Evolutionary conservation across 2,329 filamentous ascomycete genomes (phyloP).

Genomic region (Byssoonygena ceratinophila): DNA sequence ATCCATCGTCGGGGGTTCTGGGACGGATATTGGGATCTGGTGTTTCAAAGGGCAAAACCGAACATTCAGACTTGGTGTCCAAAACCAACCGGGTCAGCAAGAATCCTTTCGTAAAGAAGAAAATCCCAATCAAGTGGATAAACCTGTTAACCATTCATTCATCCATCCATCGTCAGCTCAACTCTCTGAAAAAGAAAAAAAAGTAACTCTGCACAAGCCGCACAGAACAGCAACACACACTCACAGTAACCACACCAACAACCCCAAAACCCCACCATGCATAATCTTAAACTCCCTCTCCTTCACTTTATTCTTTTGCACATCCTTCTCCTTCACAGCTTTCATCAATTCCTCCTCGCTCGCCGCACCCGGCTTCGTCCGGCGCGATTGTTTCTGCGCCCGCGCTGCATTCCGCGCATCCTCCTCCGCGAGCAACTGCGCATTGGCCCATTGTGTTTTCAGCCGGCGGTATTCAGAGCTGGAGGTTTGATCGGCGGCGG

Average conservation of each 20-base stretch:
- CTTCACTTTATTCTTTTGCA: conserved; percentile 22
- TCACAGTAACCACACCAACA: conserved; percentile 35
- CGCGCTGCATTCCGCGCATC: conserved; percentile 15
- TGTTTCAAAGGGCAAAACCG: conserved; percentile 53
- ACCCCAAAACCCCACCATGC: conserved; percentile 30
- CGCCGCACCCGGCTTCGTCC: conserved; percentile 5
- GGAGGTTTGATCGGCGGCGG: not conserved
- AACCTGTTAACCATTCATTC: conserved; percentile 39
- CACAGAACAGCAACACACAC: conserved; percentile 15
- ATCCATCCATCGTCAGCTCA: not conserved
- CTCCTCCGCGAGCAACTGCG: conserved; percentile 17
- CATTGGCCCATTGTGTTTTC: conserved; percentile 19
- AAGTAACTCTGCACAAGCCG: not conserved
- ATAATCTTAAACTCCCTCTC: conserved; percentile 32
- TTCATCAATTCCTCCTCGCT: conserved; percentile 16
- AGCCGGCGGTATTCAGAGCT: conserved; percentile 16
- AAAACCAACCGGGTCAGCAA: conserved; percentile 76
- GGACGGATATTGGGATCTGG: conserved; percentile 24
- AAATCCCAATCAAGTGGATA: conserved; percentile 71
- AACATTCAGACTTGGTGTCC: conserved; percentile 63
- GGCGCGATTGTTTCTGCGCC: not conserved
- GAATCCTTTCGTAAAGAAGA: conserved; percentile 90
- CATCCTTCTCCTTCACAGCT: conserved; percentile 23
- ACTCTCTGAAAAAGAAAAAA: not conserved
- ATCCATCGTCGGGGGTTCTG: conserved; percentile 51